Evolutionary conservation across 106 monocot genomes (phyloP).

Genomic region (Dioscorea dumetorum): DNA sequence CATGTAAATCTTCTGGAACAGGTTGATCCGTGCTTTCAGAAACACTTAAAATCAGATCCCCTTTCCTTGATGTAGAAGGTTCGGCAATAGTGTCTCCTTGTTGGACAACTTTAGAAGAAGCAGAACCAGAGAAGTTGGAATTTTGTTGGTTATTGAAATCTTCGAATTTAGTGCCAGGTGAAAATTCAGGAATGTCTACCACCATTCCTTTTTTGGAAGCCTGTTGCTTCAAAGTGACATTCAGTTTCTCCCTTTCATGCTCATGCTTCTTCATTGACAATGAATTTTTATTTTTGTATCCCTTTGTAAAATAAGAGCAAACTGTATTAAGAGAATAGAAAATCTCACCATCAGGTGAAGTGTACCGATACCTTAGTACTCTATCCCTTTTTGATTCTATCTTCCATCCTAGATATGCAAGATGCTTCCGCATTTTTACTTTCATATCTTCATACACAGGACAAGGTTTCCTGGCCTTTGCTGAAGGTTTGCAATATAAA

Average conservation of each 20-base stretch:
- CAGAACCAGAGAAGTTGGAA: not conserved
- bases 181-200: not conserved
- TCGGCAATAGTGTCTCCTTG: not conserved
- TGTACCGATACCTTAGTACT: conserved; percentile 15
- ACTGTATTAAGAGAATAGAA: conserved; percentile 28
- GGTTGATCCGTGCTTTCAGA: not conserved
- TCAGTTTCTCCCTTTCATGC: not conserved
- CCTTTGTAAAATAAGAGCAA: conserved; percentile 11
- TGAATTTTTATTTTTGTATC: not conserved
- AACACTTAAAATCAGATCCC: not conserved
- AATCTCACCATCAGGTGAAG: conserved; percentile 19
- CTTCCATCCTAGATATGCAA: conserved; percentile 47
- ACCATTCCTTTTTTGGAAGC: not conserved
- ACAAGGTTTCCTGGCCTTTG: too few species aligned
- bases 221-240: not conserved
- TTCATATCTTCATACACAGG: too few species aligned
- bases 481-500: conserved; percentile 4
- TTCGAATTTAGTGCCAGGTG: not conserved
- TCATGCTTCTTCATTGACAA: not conserved
- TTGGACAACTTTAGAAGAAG: not conserved
- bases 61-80: not conserved
- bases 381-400: conserved; percentile 18
- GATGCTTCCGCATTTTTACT: conserved; percentile 30
- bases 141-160: not conserved
- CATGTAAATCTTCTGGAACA: conserved; percentile 19